Conservation (phyloP, 1,284 basidiomycete genomes). For the Athelia psychrophila region DNA sequence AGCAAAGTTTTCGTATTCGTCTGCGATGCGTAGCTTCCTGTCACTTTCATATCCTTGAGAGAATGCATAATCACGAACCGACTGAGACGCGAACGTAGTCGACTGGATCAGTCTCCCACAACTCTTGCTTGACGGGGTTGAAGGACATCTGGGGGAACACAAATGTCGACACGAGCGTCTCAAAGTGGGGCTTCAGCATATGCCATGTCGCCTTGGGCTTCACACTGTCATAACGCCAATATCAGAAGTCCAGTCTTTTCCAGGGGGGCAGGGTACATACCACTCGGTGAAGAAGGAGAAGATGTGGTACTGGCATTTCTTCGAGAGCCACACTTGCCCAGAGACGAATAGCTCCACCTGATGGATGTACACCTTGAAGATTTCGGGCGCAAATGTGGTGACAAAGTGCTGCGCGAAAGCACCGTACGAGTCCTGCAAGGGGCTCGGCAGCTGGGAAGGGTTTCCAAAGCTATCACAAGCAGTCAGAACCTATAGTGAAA, state of each 20-base stretch:
- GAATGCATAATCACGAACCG: slow-evolving; percentile 41
- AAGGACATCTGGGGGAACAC: slow-evolving; percentile 87
- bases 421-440: slow-evolving; percentile 67
- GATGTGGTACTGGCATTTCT: slow-evolving; percentile 78
- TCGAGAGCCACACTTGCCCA: slow-evolving; percentile 73
- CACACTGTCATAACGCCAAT: slow-evolving; percentile 45
- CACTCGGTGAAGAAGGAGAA: slow-evolving; percentile 85
- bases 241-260: slow-evolving; percentile 5
- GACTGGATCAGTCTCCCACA: slow-evolving; percentile 77
- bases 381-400: slow-evolving; percentile 77
- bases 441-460: slow-evolving; percentile 76
- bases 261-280: slow-evolving; percentile 39
- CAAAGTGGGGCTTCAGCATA: slow-evolving; percentile 79
- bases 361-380: slow-evolving; percentile 74
- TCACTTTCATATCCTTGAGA: not conserved
- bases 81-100: slow-evolving; percentile 75
- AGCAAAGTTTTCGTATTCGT: slow-evolving; percentile 77
- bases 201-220: slow-evolving; percentile 88
- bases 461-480: slow-evolving; percentile 64
- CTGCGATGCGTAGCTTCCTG: slow-evolving; percentile 30
- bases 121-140: slow-evolving; percentile 58
- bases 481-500: not conserved
- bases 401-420: slow-evolving; percentile 79
- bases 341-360: slow-evolving; percentile 74
- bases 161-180: slow-evolving; percentile 71